These are phyloP conservation scores for Talaromyces sp. DNA, from an alignment of 2,329 filamentous ascomycete species.

Conservation along the genomic window DNA sequence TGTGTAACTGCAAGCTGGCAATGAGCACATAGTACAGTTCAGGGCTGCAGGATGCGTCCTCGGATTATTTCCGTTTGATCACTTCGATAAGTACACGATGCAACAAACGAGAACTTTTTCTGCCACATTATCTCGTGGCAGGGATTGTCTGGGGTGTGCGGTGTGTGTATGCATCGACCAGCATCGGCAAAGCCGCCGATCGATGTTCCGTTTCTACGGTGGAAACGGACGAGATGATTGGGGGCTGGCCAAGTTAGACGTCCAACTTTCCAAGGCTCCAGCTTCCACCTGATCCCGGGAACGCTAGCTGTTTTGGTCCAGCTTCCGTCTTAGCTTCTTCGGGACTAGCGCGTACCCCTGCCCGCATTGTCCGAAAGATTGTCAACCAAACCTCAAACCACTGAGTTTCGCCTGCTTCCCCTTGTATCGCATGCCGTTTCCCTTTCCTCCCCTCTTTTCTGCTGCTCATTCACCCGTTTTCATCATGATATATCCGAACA, in stretches of 20 bases:
- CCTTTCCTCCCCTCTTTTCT: background rate
- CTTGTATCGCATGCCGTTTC: background rate
- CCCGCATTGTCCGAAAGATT: conserved; percentile 2
- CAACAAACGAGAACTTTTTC: too few species aligned
- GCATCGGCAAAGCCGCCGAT: conserved; percentile 16
- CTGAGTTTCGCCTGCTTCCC: background rate
- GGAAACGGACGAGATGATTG: conserved; percentile 18
- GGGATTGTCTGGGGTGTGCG: background rate
- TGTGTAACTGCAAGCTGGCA: background rate
- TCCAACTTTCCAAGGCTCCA: background rate
- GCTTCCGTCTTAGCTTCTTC: conserved; percentile 25
- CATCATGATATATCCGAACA: background rate
- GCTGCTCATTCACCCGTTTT: background rate
- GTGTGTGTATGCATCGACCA: conserved; percentile 1
- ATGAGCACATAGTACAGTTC: background rate
- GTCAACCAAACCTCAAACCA: conserved; percentile 7
- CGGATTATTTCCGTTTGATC: background rate
- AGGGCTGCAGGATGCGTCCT: background rate
- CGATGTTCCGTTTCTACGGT: conserved; percentile 21
- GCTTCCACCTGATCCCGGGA: conserved; percentile 23
- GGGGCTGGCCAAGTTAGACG: background rate
- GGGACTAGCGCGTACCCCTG: conserved; percentile 27
- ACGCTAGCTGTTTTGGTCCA: conserved; percentile 30
- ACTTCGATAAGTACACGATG: too few species aligned
- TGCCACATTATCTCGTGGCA: conserved; percentile 1